Base-by-base conservation (phyloP, 306 rosid genomes). In the Ceratonia siliqua region DNA sequence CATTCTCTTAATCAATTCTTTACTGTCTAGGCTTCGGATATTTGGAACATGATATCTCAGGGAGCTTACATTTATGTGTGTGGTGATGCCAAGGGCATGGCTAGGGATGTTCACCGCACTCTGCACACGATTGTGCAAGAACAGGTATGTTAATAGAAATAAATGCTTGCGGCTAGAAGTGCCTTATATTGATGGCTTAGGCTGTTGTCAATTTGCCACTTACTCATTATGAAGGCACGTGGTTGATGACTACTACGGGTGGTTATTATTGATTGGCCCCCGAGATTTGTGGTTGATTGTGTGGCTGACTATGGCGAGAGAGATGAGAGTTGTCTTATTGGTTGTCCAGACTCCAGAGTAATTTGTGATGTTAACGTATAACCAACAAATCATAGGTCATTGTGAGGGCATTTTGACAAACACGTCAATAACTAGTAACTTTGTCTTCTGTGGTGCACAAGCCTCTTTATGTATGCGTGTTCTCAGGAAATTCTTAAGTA, bases 81-180 rank as follows among this genome's bases (percentile, higher is more conserved):
- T 79, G 99, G 99, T 76, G 99, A 95, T 87, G 99, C 99, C 28
- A 95, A 95, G 86, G 98, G 99, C 81, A 95, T 95, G 99, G 99
- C 99, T 74, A 89, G 68, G 79, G 99, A 95, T 70, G 99, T 95
- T 68, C 99, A 95, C 88, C 91, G 99, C 57, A 77, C 92, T 53
- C 87, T 95, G 21, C 96, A 95, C 73, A 87, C 94, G 14, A 90
- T 95, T 61, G 79, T 65, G 59, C 92, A 83, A 81, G 98, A 92
- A 70, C 91, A 92, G 98, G 99, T 95, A 81, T 20, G 62, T 53
- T 38, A 61, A 27, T 9, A 1, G 2, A 10, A 32, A 15, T n/a
- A 33, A 50, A 5, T 11, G 18, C 32, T 24, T 24, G 18, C 72
- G 33, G 21, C 35, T 38, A 21, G 30, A 72, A 61, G 43, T 18